Conservation (phyloP, 2,329 filamentous ascomycete genomes). For the Botrytis galanthina region DNA sequence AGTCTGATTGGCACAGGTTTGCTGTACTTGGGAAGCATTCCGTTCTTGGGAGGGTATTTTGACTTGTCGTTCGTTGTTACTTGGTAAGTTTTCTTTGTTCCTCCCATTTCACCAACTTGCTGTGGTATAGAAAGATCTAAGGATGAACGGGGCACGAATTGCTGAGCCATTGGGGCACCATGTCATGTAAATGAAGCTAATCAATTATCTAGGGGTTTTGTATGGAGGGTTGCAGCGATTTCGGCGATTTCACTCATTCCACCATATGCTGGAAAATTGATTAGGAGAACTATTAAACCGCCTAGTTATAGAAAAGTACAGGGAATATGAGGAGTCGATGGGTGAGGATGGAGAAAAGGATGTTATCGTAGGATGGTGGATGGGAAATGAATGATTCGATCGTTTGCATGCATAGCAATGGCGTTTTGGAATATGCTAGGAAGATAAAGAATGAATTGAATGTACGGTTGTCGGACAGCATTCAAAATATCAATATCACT, state of each 20-base stretch:
- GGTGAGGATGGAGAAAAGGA: not conserved
- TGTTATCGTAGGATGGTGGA: not conserved
- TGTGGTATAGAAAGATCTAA: not conserved
- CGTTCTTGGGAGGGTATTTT: slow-evolving; percentile 87
- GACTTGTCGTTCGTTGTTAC: slow-evolving; percentile 77
- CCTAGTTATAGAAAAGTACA: slow-evolving; percentile 94
- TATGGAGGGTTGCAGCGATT: slow-evolving; percentile 84
- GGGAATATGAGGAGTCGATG: slow-evolving; percentile 45
- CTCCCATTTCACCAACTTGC: not conserved
- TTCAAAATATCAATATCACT: not conserved
- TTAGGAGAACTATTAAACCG: slow-evolving; percentile 81
- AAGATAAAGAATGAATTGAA: not conserved
- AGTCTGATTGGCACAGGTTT: slow-evolving; percentile 78
- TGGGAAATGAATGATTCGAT: not conserved
- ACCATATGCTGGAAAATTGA: slow-evolving; percentile 82
- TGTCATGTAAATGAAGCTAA: not conserved
- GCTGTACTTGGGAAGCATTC: slow-evolving; percentile 77
- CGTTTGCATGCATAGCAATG: slow-evolving; percentile 6
- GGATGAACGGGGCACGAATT: not conserved
- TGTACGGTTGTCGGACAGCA: not conserved
- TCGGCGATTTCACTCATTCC: slow-evolving; percentile 78
- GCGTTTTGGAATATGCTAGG: not conserved
- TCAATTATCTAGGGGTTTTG: slow-evolving; percentile 61
- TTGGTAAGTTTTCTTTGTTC: slow-evolving; percentile 47
- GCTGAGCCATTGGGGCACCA: not conserved